Percentiles rank a stretch among this genome's conserved stretches.
These are phyloP conservation scores for Pythium brassicae DNA, from an alignment of 352 stramenopile genomes.

Conservation along the genomic window DNA sequence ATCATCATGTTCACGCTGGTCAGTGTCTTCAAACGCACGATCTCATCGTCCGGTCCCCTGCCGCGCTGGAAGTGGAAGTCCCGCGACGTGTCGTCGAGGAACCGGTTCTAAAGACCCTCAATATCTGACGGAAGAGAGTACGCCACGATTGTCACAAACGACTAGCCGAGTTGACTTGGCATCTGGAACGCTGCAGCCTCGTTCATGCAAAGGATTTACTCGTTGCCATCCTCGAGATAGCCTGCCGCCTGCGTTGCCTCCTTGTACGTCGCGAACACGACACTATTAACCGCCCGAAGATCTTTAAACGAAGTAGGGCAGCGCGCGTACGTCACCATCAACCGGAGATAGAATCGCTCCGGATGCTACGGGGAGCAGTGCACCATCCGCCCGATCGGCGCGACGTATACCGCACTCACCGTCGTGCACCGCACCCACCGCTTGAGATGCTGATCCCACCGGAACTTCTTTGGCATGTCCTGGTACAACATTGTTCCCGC, in stretches of 20 bases:
- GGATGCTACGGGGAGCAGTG: slow-evolving; percentile 15
- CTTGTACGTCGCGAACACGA: no score
- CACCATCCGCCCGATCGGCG: slow-evolving; percentile 17
- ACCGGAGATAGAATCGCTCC: slow-evolving; percentile 20
- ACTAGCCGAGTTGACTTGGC: slow-evolving; percentile 23
- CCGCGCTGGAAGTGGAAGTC: slow-evolving; percentile 9
- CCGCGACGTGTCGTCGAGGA: slow-evolving; percentile 12
- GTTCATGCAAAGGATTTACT: slow-evolving; percentile 17
- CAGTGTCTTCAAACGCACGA: not conserved
- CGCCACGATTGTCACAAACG: slow-evolving; percentile 26
- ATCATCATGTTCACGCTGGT: not conserved
- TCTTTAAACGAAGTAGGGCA: no score
- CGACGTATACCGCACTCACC: no score
- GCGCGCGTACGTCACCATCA: no score
- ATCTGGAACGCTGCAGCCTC: slow-evolving; percentile 15
- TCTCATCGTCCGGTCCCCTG: not conserved
- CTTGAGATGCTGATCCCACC: slow-evolving; percentile 11
- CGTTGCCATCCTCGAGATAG: slow-evolving; percentile 17
- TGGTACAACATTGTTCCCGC: slow-evolving; percentile 14
- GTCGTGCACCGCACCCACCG: slow-evolving; percentile 16
- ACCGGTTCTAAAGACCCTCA: slow-evolving; percentile 13
- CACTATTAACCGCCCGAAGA: no score
- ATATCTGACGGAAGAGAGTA: slow-evolving; percentile 10
- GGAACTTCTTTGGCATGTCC: slow-evolving; percentile 15
- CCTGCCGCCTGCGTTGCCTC: slow-evolving; percentile 1